phyloP scores from a whole-genome alignment of 257 asterid genomes.

The Nicotiana sylvestris region DNA sequence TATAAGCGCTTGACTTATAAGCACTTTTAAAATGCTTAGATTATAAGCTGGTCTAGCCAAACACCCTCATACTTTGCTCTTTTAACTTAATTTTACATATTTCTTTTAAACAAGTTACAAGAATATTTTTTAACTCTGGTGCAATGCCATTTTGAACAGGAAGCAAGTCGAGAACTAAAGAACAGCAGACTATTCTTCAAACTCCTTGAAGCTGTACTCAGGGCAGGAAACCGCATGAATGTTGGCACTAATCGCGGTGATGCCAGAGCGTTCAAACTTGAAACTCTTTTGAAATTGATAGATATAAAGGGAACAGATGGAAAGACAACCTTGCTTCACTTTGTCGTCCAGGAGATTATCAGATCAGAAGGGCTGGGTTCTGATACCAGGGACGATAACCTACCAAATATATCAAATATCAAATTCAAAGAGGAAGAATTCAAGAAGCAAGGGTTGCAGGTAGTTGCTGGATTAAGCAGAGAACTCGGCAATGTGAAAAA shows the following conservation, averaged over 20 bases:
- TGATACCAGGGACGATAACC: constrained; percentile 25
- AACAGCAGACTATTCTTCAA: constrained; percentile 62
- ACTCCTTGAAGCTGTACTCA: constrained; percentile 75
- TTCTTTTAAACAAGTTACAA: not conserved
- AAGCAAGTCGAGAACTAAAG: constrained; percentile 54
- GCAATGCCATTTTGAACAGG: constrained; percentile 25
- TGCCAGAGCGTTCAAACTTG: constrained; percentile 68
- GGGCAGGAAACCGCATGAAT: constrained; percentile 77
- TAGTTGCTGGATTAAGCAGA: constrained; percentile 40
- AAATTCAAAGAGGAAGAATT: constrained; percentile 38
- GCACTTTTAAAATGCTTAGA: too few relatives aligned
- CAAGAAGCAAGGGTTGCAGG: constrained; percentile 53
- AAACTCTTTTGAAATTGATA: constrained; percentile 57
- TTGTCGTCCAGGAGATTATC: constrained; percentile 72
- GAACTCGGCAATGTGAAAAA: constrained; percentile 54
- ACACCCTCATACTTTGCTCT: not conserved
- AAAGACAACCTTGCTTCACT: constrained; percentile 66
- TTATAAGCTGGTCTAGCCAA: too few relatives aligned
- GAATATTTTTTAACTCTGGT: not conserved
- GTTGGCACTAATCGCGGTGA: constrained; percentile 71
- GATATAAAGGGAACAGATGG: constrained; percentile 69
- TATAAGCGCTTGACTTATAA: too few relatives aligned
- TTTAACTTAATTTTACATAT: not conserved
- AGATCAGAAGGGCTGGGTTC: constrained; percentile 61
- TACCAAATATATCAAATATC: constrained; percentile 21